Percentiles rank a stretch among this genome's conserved stretches.
These are phyloP conservation scores for Taxillus chinensis DNA, from an alignment of 164 flowering plant genomes.

Conservation along the genomic window DNA sequence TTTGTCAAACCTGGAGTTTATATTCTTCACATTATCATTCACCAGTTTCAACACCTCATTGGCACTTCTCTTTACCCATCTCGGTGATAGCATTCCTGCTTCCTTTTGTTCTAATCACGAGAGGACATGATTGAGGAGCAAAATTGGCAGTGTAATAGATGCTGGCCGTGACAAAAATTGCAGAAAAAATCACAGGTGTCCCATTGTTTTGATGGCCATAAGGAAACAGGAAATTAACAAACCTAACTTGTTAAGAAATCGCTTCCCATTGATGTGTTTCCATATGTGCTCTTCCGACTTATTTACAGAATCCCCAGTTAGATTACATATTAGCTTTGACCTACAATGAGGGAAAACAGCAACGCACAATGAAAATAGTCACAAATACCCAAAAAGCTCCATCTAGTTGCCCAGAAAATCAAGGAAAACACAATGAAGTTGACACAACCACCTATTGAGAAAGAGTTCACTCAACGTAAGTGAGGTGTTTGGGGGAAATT, in stretches of 20 bases:
- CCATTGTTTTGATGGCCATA: too few relatives aligned
- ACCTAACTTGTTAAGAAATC: conserved; percentile 82
- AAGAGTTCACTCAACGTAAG: too few relatives aligned
- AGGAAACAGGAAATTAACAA: conserved; percentile 10
- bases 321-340: conserved; percentile 70
- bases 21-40: conserved; percentile 13
- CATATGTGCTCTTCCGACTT: conserved; percentile 92
- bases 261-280: conserved; percentile 87
- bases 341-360: conserved; percentile 23
- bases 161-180: too few relatives aligned
- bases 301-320: conserved; percentile 76
- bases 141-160: background rate
- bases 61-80: conserved; percentile 17
- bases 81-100: conserved; percentile 19
- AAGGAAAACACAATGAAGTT: too few relatives aligned
- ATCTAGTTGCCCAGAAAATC: conserved; percentile 1
- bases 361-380: background rate
- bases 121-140: background rate
- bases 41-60: conserved; percentile 16
- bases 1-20: conserved; percentile 14
- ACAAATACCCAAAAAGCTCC: background rate
- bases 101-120: conserved; percentile 53
- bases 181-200: too few relatives aligned
- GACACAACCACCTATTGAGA: too few relatives aligned
- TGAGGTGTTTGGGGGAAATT: too few relatives aligned